A percentile compares a stretch with the other conserved stretches of the same genome.
phyloP scores from a whole-genome alignment of 2,329 filamentous ascomycete species.

The Penicillium brevicompactum region DNA sequence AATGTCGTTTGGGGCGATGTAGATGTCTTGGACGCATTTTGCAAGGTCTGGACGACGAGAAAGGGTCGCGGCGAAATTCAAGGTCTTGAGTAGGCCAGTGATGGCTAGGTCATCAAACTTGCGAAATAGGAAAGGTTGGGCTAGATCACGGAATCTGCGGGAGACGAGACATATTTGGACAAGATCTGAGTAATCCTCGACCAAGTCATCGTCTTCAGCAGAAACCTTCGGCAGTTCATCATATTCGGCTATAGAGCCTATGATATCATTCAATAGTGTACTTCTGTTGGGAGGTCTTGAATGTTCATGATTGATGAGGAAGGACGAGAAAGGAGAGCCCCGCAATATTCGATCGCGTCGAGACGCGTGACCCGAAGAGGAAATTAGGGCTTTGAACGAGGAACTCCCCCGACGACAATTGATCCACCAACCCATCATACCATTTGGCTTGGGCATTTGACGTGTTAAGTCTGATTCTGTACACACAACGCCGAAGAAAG shows the following conservation, averaged over 20 bases:
- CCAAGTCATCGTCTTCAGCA: no score
- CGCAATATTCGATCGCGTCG: not conserved
- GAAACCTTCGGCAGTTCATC: not conserved
- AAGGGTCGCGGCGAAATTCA: conserved; percentile 17
- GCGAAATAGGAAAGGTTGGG: conserved; percentile 26
- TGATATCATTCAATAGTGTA: conserved; percentile 16
- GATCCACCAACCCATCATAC: no score
- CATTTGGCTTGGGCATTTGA: no score
- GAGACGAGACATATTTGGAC: conserved; percentile 24
- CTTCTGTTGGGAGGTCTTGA: conserved; percentile 21
- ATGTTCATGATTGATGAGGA: conserved; percentile 16
- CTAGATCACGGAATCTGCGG: conserved; percentile 19
- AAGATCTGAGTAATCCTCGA: conserved; percentile 1
- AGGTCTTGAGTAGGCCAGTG: conserved; percentile 1
- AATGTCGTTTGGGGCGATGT: not conserved
- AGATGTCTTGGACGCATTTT: conserved; percentile 15
- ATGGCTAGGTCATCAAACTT: conserved; percentile 14
- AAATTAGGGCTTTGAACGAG: not conserved
- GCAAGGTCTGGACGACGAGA: conserved; percentile 21
- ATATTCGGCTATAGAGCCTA: conserved; percentile 10
- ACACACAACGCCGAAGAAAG: no score
- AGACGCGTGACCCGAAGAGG: not conserved
- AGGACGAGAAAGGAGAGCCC: no score
- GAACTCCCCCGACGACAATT: no score
- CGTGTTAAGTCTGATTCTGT: no score